Evolutionary conservation across 257 asterid genomes (phyloP).

Genomic region (Euphrasia confusa): DNA sequence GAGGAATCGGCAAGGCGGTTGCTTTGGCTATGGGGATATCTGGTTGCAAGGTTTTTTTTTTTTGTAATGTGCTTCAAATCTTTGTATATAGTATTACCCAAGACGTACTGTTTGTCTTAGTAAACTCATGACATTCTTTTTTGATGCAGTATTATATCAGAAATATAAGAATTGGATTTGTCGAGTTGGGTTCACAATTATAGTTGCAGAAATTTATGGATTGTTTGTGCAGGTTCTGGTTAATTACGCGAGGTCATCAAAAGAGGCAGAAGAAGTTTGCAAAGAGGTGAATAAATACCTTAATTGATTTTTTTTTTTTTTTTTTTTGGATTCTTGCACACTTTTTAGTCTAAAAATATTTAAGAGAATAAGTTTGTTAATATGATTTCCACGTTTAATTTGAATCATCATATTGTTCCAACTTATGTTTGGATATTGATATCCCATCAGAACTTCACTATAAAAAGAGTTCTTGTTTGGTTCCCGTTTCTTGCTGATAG

Average conservation of each 20-base stretch:
- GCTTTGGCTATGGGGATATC: constrained; percentile 89
- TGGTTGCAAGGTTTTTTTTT: constrained; percentile 79
- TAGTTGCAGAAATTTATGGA: constrained; percentile 7
- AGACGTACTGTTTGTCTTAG: no score
- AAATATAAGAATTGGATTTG: neutral
- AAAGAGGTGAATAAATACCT: no score
- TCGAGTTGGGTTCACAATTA: neutral
- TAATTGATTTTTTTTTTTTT: no score
- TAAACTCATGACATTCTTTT: neutral
- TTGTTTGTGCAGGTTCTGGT: constrained; percentile 66
- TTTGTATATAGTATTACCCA: no score
- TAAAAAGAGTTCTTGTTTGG: neutral
- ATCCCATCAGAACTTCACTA: neutral
- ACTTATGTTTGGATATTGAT: constrained; percentile 3
- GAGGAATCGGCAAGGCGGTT: constrained; percentile 94
- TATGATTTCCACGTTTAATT: neutral
- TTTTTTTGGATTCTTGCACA: no score
- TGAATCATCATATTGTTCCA: neutral
- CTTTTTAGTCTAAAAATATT: no score
- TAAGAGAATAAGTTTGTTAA: neutral
- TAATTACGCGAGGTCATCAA: constrained; percentile 93
- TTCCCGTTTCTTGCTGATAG: no score
- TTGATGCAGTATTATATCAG: neutral
- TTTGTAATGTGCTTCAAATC: no score
- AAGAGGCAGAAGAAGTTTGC: constrained; percentile 93